Conservation (phyloP, 106 monocot species). For the Dioscorea alata region DNA sequence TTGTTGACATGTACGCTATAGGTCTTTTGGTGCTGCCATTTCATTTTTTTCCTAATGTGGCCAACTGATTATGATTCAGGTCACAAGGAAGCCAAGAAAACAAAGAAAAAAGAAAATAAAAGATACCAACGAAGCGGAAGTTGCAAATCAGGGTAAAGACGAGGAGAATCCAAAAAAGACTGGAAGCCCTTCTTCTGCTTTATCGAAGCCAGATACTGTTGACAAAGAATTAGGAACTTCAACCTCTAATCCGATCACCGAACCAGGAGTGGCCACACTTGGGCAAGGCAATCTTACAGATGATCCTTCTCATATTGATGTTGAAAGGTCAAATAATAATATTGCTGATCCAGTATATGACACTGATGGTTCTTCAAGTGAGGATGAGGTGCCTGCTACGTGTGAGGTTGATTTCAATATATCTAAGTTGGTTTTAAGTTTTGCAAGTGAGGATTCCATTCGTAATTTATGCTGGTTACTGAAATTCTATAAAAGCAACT, state of each 20-base stretch:
- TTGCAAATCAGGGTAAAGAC: slow-evolving; percentile 8
- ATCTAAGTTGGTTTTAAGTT: slow-evolving; percentile 49
- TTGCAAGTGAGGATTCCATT: slow-evolving; percentile 63
- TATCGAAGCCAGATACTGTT: neutral
- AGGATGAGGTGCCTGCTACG: slow-evolving; percentile 44
- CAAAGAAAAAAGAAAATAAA: slow-evolving; percentile 49
- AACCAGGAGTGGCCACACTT: slow-evolving; percentile 4
- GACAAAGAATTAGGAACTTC: slow-evolving; percentile 11
- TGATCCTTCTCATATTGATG: slow-evolving; percentile 17
- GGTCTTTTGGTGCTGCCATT: neutral
- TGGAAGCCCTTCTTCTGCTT: slow-evolving; percentile 15
- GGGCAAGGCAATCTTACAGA: slow-evolving; percentile 5
- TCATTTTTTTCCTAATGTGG: neutral
- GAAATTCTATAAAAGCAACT: slow-evolving; percentile 75
- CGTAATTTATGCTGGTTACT: slow-evolving; percentile 86
- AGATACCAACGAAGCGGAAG: slow-evolving; percentile 18
- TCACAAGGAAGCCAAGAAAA: slow-evolving; percentile 71
- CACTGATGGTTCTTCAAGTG: slow-evolving; percentile 45
- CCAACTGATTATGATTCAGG: slow-evolving; percentile 32
- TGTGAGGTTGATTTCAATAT: slow-evolving; percentile 88
- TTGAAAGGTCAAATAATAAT: slow-evolving; percentile 23
- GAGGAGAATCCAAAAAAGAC: slow-evolving; percentile 12
- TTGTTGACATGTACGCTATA: too few species aligned
- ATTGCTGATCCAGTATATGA: slow-evolving; percentile 30
- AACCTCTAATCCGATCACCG: slow-evolving; percentile 8